Evolutionary conservation across 768 basidiomycete genomes (phyloP).

Genomic region (Boletus subparvulus): DNA sequence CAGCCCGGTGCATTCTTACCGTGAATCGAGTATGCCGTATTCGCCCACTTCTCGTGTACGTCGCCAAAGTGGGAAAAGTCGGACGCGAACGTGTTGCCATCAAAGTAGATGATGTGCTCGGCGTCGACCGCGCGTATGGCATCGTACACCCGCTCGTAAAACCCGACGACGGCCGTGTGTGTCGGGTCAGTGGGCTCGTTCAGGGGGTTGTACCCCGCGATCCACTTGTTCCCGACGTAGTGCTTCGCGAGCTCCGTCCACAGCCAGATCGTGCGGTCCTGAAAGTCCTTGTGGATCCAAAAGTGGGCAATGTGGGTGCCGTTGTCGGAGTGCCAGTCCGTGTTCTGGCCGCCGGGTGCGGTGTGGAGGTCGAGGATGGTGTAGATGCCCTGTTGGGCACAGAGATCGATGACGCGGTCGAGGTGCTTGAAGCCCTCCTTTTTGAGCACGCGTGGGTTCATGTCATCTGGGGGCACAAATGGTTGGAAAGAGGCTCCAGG

Average conservation of each 20-base stretch:
- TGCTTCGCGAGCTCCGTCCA: conserved; percentile 76
- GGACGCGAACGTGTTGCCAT: conserved; percentile 81
- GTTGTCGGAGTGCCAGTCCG: conserved; percentile 78
- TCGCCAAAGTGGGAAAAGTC: conserved; percentile 76
- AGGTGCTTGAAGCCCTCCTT: conserved; percentile 76
- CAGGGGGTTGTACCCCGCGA: conserved; percentile 83
- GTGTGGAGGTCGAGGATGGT: conserved; percentile 83
- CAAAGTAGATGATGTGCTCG: conserved; percentile 74
- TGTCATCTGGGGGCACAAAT: conserved; percentile 49
- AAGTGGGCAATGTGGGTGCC: conserved; percentile 70
- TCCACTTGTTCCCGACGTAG: conserved; percentile 77
- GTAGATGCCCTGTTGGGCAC: conserved; percentile 72
- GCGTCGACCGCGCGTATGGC: conserved; percentile 72
- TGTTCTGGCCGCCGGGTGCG: conserved; percentile 71
- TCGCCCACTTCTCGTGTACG: conserved; percentile 59
- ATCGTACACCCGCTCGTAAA: conserved; percentile 66
- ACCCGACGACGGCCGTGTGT: conserved; percentile 60
- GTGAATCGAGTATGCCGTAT: conserved; percentile 76
- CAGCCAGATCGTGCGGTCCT: conserved; percentile 73
- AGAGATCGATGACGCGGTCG: conserved; percentile 75
- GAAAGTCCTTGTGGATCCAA: conserved; percentile 85
- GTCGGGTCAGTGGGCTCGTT: conserved; percentile 78
- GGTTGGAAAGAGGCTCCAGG: neutral
- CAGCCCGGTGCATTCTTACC: conserved; percentile 36
- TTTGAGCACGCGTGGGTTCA: conserved; percentile 77